Evolutionary conservation across 306 rosid genomes (phyloP), one percentile per base, ranked within the genome.

Genomic region (Quercus alba): DNA sequence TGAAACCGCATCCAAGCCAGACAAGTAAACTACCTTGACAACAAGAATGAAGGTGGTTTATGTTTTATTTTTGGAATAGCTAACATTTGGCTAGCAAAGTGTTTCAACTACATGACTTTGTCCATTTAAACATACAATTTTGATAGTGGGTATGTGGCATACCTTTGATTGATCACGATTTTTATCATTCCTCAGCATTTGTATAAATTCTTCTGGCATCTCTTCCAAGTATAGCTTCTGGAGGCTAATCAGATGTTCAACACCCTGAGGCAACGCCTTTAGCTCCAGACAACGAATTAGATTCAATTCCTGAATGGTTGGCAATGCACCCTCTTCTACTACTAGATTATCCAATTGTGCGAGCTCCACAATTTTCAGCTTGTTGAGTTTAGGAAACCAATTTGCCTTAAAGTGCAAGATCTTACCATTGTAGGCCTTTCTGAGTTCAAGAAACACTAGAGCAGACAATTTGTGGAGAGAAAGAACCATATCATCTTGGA

Each of bases 301-400:
- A 28, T 64, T 64, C 12, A 64, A 17, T 19, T 64, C 70, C 41
- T 20, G 70, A 30, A 64, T 30, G 44, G 70, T 64, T 15, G 70
- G 70, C 70, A 64, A 64, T 30, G 70, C 44, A 15, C 70, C 70
- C 70, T 64, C 70, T 64, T 64, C 70, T 20, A 30, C 20, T 64
- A 64, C 46, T 30, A 64, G 46, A 28, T 23, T 64, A 28, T 64
- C 70, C 41, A 64, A 30, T 30, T 30, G 70, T 30, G 41, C 20
- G 9, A 64, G 46, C 44, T 64, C 70, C 46, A 17, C 70, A 64
- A 64, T 28, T 14, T 17, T 64, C 20, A 17, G 70, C 19, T 30
- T 30, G 44, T 6, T 64, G 38, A 64, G 70, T 64, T 17, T 64
- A 64, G 10, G 70, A 64, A 64, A 64, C 70, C 70, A 64, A 1